phyloP scores from a whole-genome alignment of 306 rosid genomes.

The Pyrus communis region DNA sequence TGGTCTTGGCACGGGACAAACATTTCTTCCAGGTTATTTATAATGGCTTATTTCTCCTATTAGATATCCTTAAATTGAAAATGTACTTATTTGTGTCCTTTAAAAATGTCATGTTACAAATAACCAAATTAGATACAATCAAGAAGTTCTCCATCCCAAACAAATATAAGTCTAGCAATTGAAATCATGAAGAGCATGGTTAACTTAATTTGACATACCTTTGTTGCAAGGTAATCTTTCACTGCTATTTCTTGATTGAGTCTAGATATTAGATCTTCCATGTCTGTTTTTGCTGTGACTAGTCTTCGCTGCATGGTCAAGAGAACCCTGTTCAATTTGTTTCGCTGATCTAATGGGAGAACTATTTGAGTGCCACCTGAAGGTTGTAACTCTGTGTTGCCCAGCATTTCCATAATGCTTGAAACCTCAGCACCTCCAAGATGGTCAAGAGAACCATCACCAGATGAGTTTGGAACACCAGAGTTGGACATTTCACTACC shows the following conservation, averaged over 20 bases:
- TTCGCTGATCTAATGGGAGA: slow-evolving; percentile 84
- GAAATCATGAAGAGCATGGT: slow-evolving; percentile 8
- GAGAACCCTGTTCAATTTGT: slow-evolving; percentile 82
- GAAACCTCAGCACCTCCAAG: slow-evolving; percentile 55
- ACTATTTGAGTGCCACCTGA: slow-evolving; percentile 60
- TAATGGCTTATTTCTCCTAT: background rate
- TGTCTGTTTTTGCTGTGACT: slow-evolving; percentile 81
- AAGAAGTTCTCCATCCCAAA: background rate
- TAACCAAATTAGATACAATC: background rate
- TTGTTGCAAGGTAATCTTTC: slow-evolving; percentile 85
- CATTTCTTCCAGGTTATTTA: background rate
- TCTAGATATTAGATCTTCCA: slow-evolving; percentile 96
- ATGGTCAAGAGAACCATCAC: slow-evolving; percentile 58
- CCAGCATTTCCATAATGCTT: slow-evolving; percentile 39
- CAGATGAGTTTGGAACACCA: slow-evolving; percentile 64
- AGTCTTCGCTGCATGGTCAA: slow-evolving; percentile 85
- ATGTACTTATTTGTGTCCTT: background rate
- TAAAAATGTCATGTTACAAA: slow-evolving; percentile 1
- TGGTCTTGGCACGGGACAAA: background rate
- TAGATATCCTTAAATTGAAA: background rate
- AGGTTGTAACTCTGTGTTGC: slow-evolving; percentile 42
- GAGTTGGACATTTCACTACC: slow-evolving; percentile 73
- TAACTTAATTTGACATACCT: slow-evolving; percentile 41
- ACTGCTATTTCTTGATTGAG: slow-evolving; percentile 91
- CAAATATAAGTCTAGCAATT: background rate